Base-by-base conservation (phyloP, 2,329 filamentous ascomycete genomes). In the Xylariaceae sp. region DNA sequence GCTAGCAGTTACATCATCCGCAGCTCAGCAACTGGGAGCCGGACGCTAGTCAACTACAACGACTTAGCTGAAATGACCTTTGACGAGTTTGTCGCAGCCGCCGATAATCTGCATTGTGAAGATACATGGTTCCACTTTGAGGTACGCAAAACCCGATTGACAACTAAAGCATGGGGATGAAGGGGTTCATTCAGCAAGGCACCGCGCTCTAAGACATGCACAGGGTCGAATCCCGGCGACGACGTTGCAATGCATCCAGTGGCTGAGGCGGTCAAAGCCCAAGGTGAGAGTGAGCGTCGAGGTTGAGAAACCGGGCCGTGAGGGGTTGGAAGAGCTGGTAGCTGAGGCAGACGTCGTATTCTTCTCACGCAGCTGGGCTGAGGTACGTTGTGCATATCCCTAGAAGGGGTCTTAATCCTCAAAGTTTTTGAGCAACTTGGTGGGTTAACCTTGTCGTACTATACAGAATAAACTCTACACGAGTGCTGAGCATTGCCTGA, bases 41-140 rank as follows among this genome's bases (percentile, higher is more conserved):
- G 89, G 40, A 92, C 89, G 0, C 84, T 91, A 55, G 84, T 92
- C 54, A 92, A 87, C 70, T 83, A 86, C 72, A 90, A 87, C 66
- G 79, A 81, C 55, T 78, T 92, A 31, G 81, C 81, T 1, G 88
- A 91, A 62, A 90, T 92, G 87, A 87, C 80, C 5, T 61, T 73
- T 4, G 74, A 75, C 6, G 89, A 91, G 71, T 90, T 92, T 58
- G 67, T 71, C 14, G 57, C 55, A 11, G 74, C 81, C 17, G 77
- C 75, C 33, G 69, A 75, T 19, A 66, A 66, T 4, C 56, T 67
- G 7, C 65, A 73, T 31, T 67, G 73, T 28, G 70, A 75, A 48
- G 69, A 74, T 51, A 76, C 74, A 21, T 91, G 86, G 87, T 89
- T 86, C 76, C 89, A 92, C 75, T 91, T 91, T 65, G 88, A 91